Evolutionary conservation across 176 grass and related monocot species (phyloP).

Genomic region (Avena eriantha): DNA sequence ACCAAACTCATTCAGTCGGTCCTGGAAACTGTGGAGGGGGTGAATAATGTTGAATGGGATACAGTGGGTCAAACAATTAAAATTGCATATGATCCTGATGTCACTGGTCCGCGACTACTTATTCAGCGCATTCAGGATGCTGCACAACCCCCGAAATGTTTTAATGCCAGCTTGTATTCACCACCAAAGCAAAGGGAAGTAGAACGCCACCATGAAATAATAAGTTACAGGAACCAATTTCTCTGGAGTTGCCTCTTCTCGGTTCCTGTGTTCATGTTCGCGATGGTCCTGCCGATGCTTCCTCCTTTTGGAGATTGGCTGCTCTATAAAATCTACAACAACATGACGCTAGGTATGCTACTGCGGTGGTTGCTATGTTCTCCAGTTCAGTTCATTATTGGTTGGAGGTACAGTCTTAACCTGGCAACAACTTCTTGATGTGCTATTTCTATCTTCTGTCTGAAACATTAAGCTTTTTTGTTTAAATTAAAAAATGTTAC

Average conservation of each 20-base stretch:
- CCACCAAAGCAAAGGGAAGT: constrained; percentile 73
- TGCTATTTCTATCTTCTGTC: constrained; percentile 14
- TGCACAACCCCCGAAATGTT: constrained; percentile 55
- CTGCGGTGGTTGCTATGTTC: constrained; percentile 88
- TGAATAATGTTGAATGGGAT: constrained; percentile 75
- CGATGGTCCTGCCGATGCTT: constrained; percentile 91
- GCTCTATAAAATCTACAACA: constrained; percentile 66
- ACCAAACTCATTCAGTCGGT: constrained; percentile 66
- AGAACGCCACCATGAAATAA: constrained; percentile 73
- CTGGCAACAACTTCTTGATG: constrained; percentile 9
- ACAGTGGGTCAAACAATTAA: constrained; percentile 58
- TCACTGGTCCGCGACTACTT: constrained; percentile 90
- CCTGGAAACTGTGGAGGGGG: constrained; percentile 76
- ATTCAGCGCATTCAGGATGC: constrained; percentile 77
- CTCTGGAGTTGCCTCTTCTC: constrained; percentile 94
- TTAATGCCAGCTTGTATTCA: constrained; percentile 71
- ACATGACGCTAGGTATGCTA: constrained; percentile 85
- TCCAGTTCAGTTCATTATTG: constrained; percentile 98
- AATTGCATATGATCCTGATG: constrained; percentile 83
- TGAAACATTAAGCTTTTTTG: constrained; percentile 1
- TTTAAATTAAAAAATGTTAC: not conserved
- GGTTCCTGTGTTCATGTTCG: constrained; percentile 80
- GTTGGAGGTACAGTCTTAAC: constrained; percentile 80
- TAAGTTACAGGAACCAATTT: constrained; percentile 84
- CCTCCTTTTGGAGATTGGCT: constrained; percentile 79